Evolutionary conservation across 768 basidiomycete genomes (phyloP).

Genomic region (Boletus fagicola): DNA sequence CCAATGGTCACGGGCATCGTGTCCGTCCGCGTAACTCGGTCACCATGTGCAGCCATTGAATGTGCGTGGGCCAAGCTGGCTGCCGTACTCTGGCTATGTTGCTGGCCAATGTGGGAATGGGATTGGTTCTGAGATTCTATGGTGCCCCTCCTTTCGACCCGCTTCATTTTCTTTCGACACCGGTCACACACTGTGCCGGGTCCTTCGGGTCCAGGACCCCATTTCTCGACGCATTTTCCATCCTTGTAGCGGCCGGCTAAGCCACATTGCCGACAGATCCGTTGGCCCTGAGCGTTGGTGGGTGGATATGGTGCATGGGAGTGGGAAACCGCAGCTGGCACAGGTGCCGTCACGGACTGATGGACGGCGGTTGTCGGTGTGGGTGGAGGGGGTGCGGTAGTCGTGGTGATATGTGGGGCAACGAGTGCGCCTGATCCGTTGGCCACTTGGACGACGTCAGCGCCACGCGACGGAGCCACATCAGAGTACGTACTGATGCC

Average conservation of each 20-base stretch:
- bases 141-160: slow-evolving; percentile 72
- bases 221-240: slow-evolving; percentile 83
- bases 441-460: slow-evolving; percentile 12
- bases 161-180: slow-evolving; percentile 87
- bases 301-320: slow-evolving; percentile 27
- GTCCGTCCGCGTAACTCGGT: slow-evolving; percentile 28
- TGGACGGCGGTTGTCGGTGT: slow-evolving; percentile 15
- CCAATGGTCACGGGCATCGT: slow-evolving; percentile 32
- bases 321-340: neutral
- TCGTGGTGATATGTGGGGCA: slow-evolving; percentile 14
- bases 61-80: slow-evolving; percentile 19
- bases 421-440: slow-evolving; percentile 24
- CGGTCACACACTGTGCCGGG: slow-evolving; percentile 84
- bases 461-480: slow-evolving; percentile 6
- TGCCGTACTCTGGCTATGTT: slow-evolving; percentile 2
- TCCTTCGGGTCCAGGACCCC: slow-evolving; percentile 82
- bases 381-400: slow-evolving; percentile 12
- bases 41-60: slow-evolving; percentile 20
- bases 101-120: slow-evolving; percentile 17
- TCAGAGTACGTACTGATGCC: slow-evolving; percentile 23
- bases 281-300: slow-evolving; percentile 60
- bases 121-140: slow-evolving; percentile 42
- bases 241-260: slow-evolving; percentile 76
- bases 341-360: slow-evolving; percentile 5
- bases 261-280: slow-evolving; percentile 77